Percentiles rank a stretch among this genome's conserved stretches.
Conservation (phyloP, 108 stramenopile species). For the Cylindrotheca closterium region DNA sequence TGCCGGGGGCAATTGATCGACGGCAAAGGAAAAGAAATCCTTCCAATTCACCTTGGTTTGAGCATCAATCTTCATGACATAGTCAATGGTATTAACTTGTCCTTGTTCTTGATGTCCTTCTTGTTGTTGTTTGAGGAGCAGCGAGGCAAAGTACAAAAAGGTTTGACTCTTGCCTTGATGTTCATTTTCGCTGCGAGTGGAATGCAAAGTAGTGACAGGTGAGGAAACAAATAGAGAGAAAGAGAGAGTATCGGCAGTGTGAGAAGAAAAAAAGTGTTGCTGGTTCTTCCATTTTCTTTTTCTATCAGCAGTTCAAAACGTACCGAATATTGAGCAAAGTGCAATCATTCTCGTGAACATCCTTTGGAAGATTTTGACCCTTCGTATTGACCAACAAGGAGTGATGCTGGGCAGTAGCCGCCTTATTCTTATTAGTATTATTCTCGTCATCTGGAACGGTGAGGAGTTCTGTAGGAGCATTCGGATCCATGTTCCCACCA, state of each 20-base stretch:
- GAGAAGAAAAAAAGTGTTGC: too few species aligned
- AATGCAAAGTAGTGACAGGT: neutral
- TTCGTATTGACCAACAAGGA: neutral
- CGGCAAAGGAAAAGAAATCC: conserved; percentile 34
- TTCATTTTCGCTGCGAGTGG: conserved; percentile 34
- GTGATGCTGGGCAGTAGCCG: too few species aligned
- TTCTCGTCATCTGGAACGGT: neutral
- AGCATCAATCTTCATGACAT: conserved; percentile 39
- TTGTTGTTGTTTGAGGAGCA: conserved; percentile 14
- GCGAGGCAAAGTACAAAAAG: conserved; percentile 33
- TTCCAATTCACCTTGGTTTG: conserved; percentile 32
- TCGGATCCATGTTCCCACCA: conserved; percentile 9
- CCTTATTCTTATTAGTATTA: too few species aligned
- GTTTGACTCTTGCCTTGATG: conserved; percentile 48
- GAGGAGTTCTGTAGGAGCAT: neutral
- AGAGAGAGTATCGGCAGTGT: too few species aligned
- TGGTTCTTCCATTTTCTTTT: too few species aligned
- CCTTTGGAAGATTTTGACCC: neutral
- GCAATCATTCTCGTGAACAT: neutral
- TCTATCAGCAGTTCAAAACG: neutral
- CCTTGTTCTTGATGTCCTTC: neutral
- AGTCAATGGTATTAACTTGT: conserved; percentile 18
- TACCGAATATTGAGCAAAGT: neutral
- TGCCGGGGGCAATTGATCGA: conserved; percentile 35
- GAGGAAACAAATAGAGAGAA: neutral